These are phyloP conservation scores for Yamadazyma philogaea DNA, from an alignment of 805 yeast genomes.

Conservation along the genomic window DNA sequence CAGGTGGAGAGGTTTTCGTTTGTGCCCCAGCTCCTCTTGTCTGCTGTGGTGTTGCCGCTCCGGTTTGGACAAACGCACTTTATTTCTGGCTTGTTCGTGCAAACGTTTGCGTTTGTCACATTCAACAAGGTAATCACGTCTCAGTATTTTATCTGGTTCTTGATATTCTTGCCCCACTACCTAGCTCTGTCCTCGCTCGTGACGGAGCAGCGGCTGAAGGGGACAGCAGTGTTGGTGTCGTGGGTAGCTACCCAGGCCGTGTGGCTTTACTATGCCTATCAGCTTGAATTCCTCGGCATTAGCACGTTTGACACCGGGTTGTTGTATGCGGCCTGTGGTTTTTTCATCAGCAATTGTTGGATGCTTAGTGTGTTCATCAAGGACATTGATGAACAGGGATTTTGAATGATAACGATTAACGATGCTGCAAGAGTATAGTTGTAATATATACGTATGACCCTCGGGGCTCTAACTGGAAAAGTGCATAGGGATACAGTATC, in stretches of 20 bases:
- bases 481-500: no score
- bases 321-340: slow-evolving; percentile 51
- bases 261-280: slow-evolving; percentile 80
- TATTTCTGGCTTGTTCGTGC: slow-evolving; percentile 35
- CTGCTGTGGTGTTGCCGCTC: slow-evolving; percentile 59
- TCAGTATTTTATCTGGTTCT: slow-evolving; percentile 94
- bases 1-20: slow-evolving; percentile 64
- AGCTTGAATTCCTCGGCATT: slow-evolving; percentile 74
- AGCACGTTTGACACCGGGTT: slow-evolving; percentile 61
- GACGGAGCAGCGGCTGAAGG: slow-evolving; percentile 25
- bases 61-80: slow-evolving; percentile 30
- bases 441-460: no score
- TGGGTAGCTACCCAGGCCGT: slow-evolving; percentile 74
- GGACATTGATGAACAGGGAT: slow-evolving; percentile 11
- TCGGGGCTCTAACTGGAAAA: no score
- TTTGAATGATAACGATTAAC: background rate
- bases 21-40: slow-evolving; percentile 71
- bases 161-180: slow-evolving; percentile 77
- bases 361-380: slow-evolving; percentile 55
- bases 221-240: slow-evolving; percentile 38
- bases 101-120: slow-evolving; percentile 43
- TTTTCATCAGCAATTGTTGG: slow-evolving; percentile 63
- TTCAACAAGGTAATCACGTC: slow-evolving; percentile 73
- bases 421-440: no score
- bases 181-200: slow-evolving; percentile 44